These are phyloP conservation scores for Colletotrichum theobromicola DNA, from an alignment of 2,329 filamentous ascomycete species.

Conservation along the genomic window DNA sequence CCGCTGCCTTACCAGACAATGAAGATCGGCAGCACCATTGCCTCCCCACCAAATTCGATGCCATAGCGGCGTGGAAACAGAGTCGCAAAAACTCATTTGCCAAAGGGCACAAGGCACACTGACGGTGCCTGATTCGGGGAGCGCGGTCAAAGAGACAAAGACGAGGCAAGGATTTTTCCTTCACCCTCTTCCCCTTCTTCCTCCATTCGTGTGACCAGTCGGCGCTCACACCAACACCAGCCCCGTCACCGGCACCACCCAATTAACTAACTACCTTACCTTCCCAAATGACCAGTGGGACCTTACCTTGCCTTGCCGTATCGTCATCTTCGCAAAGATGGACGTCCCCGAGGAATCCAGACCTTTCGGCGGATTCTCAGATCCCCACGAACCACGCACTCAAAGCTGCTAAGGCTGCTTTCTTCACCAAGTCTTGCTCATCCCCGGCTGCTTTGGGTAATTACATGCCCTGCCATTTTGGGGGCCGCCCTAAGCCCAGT, in stretches of 20 bases:
- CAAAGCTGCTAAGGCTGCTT: neutral
- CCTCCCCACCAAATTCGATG: neutral
- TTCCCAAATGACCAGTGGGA: conserved; percentile 1
- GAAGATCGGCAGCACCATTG: conserved; percentile 20
- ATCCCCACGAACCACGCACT: neutral
- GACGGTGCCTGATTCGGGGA: neutral
- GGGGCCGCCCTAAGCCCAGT: neutral
- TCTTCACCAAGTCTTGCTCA: neutral
- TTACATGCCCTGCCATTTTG: neutral
- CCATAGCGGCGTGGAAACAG: conserved; percentile 14
- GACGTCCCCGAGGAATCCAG: neutral
- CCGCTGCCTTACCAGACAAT: conserved; percentile 3
- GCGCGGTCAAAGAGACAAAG: conserved; percentile 15
- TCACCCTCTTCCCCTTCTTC: neutral
- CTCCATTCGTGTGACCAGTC: neutral
- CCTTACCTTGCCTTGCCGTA: neutral
- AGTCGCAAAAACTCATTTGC: neutral
- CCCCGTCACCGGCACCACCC: neutral
- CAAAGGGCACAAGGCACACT: neutral
- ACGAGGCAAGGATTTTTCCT: neutral
- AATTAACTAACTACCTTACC: too few species aligned
- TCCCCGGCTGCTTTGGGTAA: neutral
- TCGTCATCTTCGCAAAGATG: neutral
- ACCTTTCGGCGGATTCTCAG: neutral
- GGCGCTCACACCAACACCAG: neutral